Evolutionary conservation across 192 early-diverging fungal genomes (phyloP).

Genomic region (Backusella westeae): DNA sequence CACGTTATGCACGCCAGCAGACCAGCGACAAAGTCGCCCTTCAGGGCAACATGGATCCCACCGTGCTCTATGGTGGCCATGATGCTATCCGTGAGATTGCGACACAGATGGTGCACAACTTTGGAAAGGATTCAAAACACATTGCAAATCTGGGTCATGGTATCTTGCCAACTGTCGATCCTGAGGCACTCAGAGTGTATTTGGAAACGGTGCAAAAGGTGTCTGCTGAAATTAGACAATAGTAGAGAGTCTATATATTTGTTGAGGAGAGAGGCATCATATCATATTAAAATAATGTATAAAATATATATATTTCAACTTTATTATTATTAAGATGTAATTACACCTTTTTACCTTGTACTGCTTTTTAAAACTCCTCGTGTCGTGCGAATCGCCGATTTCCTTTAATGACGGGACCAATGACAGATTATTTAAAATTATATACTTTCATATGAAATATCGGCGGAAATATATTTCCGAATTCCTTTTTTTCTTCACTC

Average conservation of each 20-base stretch:
- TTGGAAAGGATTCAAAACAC: constrained; percentile 70
- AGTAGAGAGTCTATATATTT: neutral
- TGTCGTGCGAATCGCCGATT: neutral
- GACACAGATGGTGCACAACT: constrained; percentile 74
- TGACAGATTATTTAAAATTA: neutral
- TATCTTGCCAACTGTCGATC: constrained; percentile 82
- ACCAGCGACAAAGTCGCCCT: constrained; percentile 61
- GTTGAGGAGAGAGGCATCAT: neutral
- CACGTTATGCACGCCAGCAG: constrained; percentile 51
- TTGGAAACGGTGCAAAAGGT: constrained; percentile 67
- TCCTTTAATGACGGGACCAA: neutral
- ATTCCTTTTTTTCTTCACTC: no score
- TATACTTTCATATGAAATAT: neutral
- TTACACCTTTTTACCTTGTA: neutral
- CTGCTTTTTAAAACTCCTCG: neutral
- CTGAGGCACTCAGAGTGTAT: constrained; percentile 67
- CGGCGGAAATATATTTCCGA: no score
- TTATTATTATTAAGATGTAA: neutral
- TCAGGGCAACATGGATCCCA: constrained; percentile 97
- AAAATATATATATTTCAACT: neutral
- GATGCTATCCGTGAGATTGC: constrained; percentile 74
- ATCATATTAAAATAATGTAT: neutral
- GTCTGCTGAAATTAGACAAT: constrained; percentile 48
- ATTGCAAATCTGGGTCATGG: constrained; percentile 98
- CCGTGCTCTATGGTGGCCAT: constrained; percentile 70